These are phyloP conservation scores for Clausena lansium DNA, from an alignment of 345 rosid genomes.

Conservation along the genomic window DNA sequence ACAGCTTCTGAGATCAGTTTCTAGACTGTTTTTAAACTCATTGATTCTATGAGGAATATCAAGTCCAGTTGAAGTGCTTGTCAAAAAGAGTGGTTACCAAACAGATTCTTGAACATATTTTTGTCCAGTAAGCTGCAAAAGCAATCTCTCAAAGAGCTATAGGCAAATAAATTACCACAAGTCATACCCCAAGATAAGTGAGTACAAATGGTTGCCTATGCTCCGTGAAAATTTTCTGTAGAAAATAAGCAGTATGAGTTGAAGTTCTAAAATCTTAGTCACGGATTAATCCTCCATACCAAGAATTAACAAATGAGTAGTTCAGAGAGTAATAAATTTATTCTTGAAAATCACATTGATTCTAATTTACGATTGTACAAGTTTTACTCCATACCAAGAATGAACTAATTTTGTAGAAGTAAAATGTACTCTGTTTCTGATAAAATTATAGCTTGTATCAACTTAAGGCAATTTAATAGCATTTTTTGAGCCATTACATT, in stretches of 20 bases:
- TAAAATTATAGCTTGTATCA: not conserved
- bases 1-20: conserved; percentile 22
- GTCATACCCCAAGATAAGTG: conserved; percentile 63
- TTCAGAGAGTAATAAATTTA: no score
- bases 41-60: conserved; percentile 40
- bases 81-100: not conserved
- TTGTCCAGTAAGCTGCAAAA: conserved; percentile 25
- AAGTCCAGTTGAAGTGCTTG: conserved; percentile 28
- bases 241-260: conserved; percentile 5
- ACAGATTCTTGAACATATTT: conserved; percentile 14
- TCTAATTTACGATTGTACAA: not conserved
- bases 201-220: conserved; percentile 62
- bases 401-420: not conserved
- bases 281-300: no score
- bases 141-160: conserved; percentile 45
- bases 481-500: not conserved
- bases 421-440: not conserved
- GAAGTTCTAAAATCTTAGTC: not conserved
- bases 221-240: conserved; percentile 50
- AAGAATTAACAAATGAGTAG: no score
- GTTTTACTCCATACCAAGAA: not conserved
- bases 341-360: not conserved
- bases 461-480: not conserved
- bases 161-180: conserved; percentile 60
- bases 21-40: conserved; percentile 21